Conservation (phyloP, 2,329 filamentous ascomycete species). For the Rutstroemia sp. region DNA sequence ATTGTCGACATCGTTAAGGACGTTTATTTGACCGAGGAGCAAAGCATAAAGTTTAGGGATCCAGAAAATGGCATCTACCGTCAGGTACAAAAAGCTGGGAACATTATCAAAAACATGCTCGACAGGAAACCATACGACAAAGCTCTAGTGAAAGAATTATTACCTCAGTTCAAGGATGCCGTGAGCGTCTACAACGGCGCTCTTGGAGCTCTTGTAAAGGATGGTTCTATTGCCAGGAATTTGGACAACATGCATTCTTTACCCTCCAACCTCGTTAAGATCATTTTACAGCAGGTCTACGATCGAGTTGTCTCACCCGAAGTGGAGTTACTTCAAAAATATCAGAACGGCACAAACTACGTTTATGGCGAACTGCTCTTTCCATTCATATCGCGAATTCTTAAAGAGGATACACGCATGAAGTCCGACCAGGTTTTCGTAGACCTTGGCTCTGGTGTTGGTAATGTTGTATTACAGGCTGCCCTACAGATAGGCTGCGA, state of each 20-base stretch:
- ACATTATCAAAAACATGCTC: slow-evolving; percentile 9
- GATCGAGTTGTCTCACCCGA: slow-evolving; percentile 85
- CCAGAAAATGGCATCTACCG: slow-evolving; percentile 68
- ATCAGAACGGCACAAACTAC: slow-evolving; percentile 85
- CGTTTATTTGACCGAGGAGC: slow-evolving; percentile 68
- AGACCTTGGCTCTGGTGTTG: slow-evolving; percentile 90
- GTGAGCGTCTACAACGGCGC: slow-evolving; percentile 71
- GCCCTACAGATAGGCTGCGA: slow-evolving; percentile 90
- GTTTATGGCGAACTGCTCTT: slow-evolving; percentile 91
- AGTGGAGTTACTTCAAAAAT: slow-evolving; percentile 75
- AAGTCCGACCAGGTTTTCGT: slow-evolving; percentile 83
- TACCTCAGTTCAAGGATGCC: slow-evolving; percentile 63
- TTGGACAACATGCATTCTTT: slow-evolving; percentile 63
- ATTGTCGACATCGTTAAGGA: slow-evolving; percentile 63
- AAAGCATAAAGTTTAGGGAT: slow-evolving; percentile 61
- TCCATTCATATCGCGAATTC: slow-evolving; percentile 74
- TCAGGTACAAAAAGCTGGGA: slow-evolving; percentile 61
- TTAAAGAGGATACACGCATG: slow-evolving; percentile 62
- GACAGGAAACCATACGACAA: slow-evolving; percentile 38
- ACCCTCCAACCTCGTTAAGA: slow-evolving; percentile 64
- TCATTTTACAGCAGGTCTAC: slow-evolving; percentile 83
- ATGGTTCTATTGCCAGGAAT: slow-evolving; percentile 65
- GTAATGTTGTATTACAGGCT: slow-evolving; percentile 90
- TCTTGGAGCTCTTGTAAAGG: slow-evolving; percentile 55
- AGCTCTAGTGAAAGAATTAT: slow-evolving; percentile 50